These are phyloP conservation scores for Hyaloscypha hepaticicola DNA, from an alignment of 495 filamentous ascomycete genomes.

Conservation along the genomic window DNA sequence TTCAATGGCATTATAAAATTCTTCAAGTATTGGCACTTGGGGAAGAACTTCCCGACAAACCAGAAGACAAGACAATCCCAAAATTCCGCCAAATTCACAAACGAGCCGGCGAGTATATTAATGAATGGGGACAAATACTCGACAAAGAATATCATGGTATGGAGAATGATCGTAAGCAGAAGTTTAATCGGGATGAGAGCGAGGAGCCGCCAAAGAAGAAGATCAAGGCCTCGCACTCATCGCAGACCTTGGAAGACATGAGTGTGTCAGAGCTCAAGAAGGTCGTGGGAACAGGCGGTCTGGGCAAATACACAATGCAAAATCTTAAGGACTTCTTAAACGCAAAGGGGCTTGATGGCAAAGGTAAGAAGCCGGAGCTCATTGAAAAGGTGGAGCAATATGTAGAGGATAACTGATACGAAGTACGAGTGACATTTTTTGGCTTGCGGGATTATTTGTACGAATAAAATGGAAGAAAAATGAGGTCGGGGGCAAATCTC, in stretches of 20 bases:
- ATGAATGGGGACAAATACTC: slow-evolving; percentile 72
- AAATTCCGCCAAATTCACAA: slow-evolving; percentile 85
- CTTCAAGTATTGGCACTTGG: slow-evolving; percentile 90
- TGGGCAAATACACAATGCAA: slow-evolving; percentile 71
- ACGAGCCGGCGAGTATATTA: slow-evolving; percentile 72
- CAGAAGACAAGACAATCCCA: slow-evolving; percentile 77
- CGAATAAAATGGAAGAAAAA: not conserved
- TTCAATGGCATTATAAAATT: slow-evolving; percentile 98
- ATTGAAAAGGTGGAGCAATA: slow-evolving; percentile 75
- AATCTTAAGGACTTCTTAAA: slow-evolving; percentile 67
- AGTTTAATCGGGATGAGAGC: slow-evolving; percentile 19
- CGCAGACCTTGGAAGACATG: slow-evolving; percentile 16
- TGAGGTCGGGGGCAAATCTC: not conserved
- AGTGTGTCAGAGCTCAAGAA: slow-evolving; percentile 58
- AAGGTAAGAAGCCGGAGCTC: slow-evolving; percentile 77
- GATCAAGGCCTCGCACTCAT: slow-evolving; percentile 1
- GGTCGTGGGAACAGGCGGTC: slow-evolving; percentile 54
- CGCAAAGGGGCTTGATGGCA: slow-evolving; percentile 57
- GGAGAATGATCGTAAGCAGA: slow-evolving; percentile 42
- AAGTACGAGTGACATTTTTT: not conserved
- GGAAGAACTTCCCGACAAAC: slow-evolving; percentile 75
- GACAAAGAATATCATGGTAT: slow-evolving; percentile 42
- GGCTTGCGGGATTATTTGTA: not conserved
- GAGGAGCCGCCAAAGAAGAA: slow-evolving; percentile 26
- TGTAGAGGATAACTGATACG: slow-evolving; percentile 57